Base-by-base conservation (phyloP, 2,329 filamentous ascomycete species). In the Pyrenochaeta sp. region DNA sequence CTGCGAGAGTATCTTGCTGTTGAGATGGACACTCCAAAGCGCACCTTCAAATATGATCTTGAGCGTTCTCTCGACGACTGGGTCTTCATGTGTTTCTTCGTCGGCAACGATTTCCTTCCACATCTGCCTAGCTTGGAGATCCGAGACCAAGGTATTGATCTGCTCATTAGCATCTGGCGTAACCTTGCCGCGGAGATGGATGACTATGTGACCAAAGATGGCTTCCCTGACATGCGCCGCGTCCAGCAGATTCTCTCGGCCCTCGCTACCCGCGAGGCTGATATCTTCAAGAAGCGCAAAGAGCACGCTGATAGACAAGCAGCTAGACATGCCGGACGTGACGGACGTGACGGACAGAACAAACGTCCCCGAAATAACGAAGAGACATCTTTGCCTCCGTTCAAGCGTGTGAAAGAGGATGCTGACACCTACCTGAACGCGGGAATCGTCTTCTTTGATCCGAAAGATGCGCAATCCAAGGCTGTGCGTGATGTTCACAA, bases 11-110 rank as follows among this genome's bases (percentile, higher is more conserved):
- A 99, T 68, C 81, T 99, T 41, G 91, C 88, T 44, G 87, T 90
- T 37, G 94, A 99, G 73, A 84, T 99, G 61, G 82, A 88, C 62
- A 86, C 96, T 22, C 87, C 90, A 13, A 82, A 85, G 42, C 83
- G 96, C 55, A 86, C 87, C 2, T 97, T 97, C 73, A 83, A 84
- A 41, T 97, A 96, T 72, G 91, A 99, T 68, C 79, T 99, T 30
- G 94, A 99, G 73, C 86, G 94, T 55, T 92, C 92, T 18, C 83
- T 97, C 46, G 94, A 97, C 72, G 93, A 97, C 68, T 97, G 93
- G 94, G 90, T 97, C 10, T 97, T 97, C 71, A 94, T 97, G 85
- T 97, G 93, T 75, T 97, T 95, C 76, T 97, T 97, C 69, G 93
- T 97, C 43, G 93, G 93, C 57, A 99, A 99, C 72, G 95, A 99